phyloP scores from a whole-genome alignment of 2,329 filamentous ascomycete species.

The Fusarium succisae region DNA sequence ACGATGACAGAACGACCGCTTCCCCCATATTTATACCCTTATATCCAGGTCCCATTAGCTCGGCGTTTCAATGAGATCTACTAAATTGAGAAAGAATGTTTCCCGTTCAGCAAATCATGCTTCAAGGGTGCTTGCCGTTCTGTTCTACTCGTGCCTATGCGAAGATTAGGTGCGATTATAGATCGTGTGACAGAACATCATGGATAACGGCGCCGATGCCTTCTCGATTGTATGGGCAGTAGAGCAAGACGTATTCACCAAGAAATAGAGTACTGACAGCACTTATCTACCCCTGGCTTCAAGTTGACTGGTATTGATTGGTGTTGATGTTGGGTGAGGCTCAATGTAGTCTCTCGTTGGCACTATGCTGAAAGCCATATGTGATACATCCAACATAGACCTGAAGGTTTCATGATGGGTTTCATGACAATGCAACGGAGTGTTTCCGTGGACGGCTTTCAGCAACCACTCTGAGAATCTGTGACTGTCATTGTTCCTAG shows the following conservation, averaged over 20 bases:
- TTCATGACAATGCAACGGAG: neutral
- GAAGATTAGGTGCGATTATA: neutral
- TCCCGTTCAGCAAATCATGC: neutral
- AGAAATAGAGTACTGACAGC: neutral
- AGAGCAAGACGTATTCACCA: neutral
- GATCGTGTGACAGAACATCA: neutral
- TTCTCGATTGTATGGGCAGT: neutral
- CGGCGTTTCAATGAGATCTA: neutral
- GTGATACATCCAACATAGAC: neutral
- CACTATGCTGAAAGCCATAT: neutral
- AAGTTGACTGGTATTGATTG: neutral
- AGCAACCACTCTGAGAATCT: too few species aligned
- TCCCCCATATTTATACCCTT: neutral
- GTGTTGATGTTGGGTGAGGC: neutral
- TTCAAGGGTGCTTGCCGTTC: neutral
- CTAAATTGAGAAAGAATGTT: neutral
- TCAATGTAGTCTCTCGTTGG: neutral
- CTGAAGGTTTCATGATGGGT: neutral
- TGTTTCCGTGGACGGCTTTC: too few species aligned
- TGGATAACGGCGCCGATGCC: neutral
- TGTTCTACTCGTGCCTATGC: neutral
- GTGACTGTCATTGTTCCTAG: neutral
- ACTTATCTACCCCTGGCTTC: neutral
- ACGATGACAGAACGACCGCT: conserved; percentile 2
- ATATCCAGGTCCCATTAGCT: neutral